These are phyloP conservation scores for Ogataea nitratoaversa DNA, from an alignment of 805 yeast genomes.

Conservation along the genomic window DNA sequence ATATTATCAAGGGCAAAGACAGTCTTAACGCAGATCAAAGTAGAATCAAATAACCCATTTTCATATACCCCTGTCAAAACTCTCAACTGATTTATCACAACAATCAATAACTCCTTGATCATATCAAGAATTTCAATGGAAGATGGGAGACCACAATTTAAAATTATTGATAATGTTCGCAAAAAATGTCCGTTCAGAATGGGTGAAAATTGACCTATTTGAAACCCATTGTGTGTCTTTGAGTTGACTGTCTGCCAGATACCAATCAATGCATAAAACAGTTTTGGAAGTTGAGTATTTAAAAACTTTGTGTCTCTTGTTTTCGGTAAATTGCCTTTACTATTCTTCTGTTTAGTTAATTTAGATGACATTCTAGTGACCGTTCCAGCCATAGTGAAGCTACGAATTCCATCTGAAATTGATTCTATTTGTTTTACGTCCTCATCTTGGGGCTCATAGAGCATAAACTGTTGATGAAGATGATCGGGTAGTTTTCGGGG, in stretches of 20 bases:
- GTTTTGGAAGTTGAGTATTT: constrained; percentile 34
- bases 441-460: constrained; percentile 13
- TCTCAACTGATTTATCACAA: constrained; percentile 19
- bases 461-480: constrained; percentile 41
- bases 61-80: constrained; percentile 6
- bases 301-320: constrained; percentile 31
- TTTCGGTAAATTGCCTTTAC: constrained; percentile 8
- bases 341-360: constrained; percentile 17
- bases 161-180: constrained; percentile 51
- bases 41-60: constrained; percentile 10
- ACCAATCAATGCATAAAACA: constrained; percentile 52
- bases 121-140: constrained; percentile 48
- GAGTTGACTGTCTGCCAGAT: constrained; percentile 39
- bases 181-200: constrained; percentile 55
- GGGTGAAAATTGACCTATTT: constrained; percentile 50
- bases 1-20: constrained; percentile 3
- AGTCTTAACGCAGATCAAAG: constrained; percentile 8
- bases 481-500: constrained; percentile 40
- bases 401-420: constrained; percentile 16
- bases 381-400: constrained; percentile 32
- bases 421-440: constrained; percentile 4
- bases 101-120: constrained; percentile 47
- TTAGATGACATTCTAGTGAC: constrained; percentile 40
- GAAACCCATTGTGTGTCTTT: constrained; percentile 37
- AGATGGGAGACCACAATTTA: constrained; percentile 57